Conservation (phyloP, 1,284 basidiomycete genomes). For the Trametes versicolor region DNA sequence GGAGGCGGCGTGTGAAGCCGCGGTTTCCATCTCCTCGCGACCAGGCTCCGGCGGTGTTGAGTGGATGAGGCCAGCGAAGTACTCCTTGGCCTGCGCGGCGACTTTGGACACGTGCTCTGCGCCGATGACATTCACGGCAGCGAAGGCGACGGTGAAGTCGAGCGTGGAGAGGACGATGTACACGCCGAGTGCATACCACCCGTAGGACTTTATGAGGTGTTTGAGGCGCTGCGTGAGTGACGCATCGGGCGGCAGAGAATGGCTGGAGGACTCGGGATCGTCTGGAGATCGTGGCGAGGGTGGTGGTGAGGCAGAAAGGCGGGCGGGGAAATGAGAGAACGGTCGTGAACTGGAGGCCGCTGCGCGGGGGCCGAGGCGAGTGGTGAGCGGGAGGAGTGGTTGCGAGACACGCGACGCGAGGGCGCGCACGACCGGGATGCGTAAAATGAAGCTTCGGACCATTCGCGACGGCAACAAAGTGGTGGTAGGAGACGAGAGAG, state of each 20-base stretch:
- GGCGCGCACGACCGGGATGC: slow-evolving; percentile 46
- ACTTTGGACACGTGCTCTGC: slow-evolving; percentile 87
- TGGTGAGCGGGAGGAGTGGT: slow-evolving; percentile 51
- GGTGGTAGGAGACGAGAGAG: slow-evolving; percentile 5
- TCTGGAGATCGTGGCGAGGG: slow-evolving; percentile 35
- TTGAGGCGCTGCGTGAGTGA: slow-evolving; percentile 81
- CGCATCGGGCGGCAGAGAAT: slow-evolving; percentile 53
- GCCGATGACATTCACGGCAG: slow-evolving; percentile 87
- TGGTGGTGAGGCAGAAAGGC: slow-evolving; percentile 46
- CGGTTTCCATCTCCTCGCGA: slow-evolving; percentile 61
- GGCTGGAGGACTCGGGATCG: slow-evolving; percentile 25
- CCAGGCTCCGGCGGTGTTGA: slow-evolving; percentile 71
- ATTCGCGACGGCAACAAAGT: slow-evolving; percentile 28
- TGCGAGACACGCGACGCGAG: slow-evolving; percentile 48
- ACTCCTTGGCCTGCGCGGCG: slow-evolving; percentile 67
- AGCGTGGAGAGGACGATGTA: slow-evolving; percentile 77
- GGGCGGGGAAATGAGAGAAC: slow-evolving; percentile 60
- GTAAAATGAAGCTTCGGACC: slow-evolving; percentile 45
- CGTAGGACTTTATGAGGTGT: slow-evolving; percentile 90
- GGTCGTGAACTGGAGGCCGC: slow-evolving; percentile 49
- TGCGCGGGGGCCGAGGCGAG: slow-evolving; percentile 38
- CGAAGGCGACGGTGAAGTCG: slow-evolving; percentile 88
- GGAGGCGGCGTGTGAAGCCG: slow-evolving; percentile 34
- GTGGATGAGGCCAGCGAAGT: slow-evolving; percentile 54
- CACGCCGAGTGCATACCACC: slow-evolving; percentile 92